Evolutionary conservation across 1,284 basidiomycete species (phyloP), one percentile per base, ranked within the genome.

Genomic region (Taiwanofungus camphoratus): DNA sequence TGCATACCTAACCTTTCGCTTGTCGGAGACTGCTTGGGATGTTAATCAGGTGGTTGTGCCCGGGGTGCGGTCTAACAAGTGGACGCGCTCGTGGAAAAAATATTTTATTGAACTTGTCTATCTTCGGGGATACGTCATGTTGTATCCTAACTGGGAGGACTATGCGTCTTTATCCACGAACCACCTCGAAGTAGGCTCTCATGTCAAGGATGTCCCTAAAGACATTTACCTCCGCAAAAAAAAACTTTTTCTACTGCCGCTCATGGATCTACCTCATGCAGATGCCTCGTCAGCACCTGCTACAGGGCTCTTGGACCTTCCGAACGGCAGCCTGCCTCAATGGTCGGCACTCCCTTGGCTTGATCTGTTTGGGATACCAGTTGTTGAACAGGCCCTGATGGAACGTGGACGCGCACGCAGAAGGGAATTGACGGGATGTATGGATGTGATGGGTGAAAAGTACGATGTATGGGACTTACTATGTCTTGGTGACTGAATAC

Each of bases 51-150:
- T 65, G 26, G 67, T 91, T 49, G 85, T 90, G 16, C 84, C 83
- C 0, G 65, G 75, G 18, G 76, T 88, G 18, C 79, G 87, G 27
- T 90, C 87, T 18, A 91, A 87, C 65, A 66, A 68, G 24, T 92
- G 89, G 89, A 71, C 74, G 13, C 73, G 73, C 38, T 88, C 85
- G 6, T 92, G 88, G 89, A 92, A 92, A 61, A 82, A 81, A 49
- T 91, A 83, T 62, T 87, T 91, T 60, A 91, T 90, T 61, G 88
- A 92, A 61, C 70, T 91, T 41, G 79, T 77, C 27, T 87, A 80
- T 60, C 70, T 92, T 11, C 77, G 80, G 6, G 87, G 87, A 4
- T 88, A 88, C 61, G 74, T 80, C 42, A 92, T 92, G 87, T 73
- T 92, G 15, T 92, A 92, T 56, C 87, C 88, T 4, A 92, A 91